These are phyloP conservation scores for Aspergillus incahuasiensis DNA, from an alignment of 495 filamentous ascomycete species.

Conservation along the genomic window DNA sequence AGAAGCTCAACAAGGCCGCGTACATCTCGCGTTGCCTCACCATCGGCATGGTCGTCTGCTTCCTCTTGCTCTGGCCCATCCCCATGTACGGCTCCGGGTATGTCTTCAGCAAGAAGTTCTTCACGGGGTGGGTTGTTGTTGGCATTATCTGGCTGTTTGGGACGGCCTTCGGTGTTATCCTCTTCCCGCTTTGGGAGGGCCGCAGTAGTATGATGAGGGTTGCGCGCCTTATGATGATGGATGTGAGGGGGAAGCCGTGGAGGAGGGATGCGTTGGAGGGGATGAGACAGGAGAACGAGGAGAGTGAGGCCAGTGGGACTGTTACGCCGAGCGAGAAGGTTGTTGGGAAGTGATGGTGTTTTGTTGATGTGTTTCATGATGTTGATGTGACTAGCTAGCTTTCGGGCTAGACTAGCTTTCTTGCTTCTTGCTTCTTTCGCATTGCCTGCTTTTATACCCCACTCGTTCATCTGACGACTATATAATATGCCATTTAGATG, in stretches of 20 bases:
- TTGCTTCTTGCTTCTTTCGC: background rate
- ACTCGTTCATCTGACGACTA: background rate
- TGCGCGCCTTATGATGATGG: conserved; percentile 59
- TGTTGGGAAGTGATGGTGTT: conserved; percentile 18
- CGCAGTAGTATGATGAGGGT: conserved; percentile 62
- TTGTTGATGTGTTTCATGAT: background rate
- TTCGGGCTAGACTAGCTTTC: background rate
- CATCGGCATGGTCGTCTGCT: conserved; percentile 64
- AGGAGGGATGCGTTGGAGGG: conserved; percentile 31
- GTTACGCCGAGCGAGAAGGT: conserved; percentile 17
- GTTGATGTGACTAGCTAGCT: background rate
- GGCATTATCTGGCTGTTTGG: conserved; percentile 87
- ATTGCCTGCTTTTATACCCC: conserved; percentile 7
- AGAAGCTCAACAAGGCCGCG: conserved; percentile 64
- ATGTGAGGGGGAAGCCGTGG: conserved; percentile 56
- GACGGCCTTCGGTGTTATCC: conserved; percentile 64
- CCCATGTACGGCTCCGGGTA: conserved; percentile 87
- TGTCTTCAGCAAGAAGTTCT: conserved; percentile 86
- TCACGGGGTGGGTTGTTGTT: conserved; percentile 85
- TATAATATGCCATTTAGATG: background rate
- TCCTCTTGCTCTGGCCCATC: conserved; percentile 91
- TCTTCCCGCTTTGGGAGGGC: conserved; percentile 84
- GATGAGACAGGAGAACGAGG: conserved; percentile 13
- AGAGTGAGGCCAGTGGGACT: background rate
- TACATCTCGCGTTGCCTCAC: conserved; percentile 78